phyloP scores from a whole-genome alignment of 768 basidiomycete species.

The Rhizopogon sp. region DNA sequence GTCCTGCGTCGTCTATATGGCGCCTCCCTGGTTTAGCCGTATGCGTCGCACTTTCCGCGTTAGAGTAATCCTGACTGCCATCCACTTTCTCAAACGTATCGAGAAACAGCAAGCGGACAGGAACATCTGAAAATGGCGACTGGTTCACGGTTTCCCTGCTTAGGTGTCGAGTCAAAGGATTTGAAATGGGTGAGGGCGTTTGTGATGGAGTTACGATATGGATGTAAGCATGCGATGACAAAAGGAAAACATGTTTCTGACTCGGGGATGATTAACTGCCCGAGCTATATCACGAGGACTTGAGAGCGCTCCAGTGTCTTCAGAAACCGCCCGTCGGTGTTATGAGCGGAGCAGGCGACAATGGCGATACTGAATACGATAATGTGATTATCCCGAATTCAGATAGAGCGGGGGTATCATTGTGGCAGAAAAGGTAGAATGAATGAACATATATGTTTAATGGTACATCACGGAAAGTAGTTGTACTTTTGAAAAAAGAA shows the following conservation, averaged over 20 bases:
- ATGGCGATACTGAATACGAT: slow-evolving; percentile 24
- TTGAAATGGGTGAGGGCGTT: slow-evolving; percentile 56
- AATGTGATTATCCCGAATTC: slow-evolving; percentile 24
- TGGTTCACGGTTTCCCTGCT: slow-evolving; percentile 51
- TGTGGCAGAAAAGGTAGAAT: slow-evolving; percentile 12
- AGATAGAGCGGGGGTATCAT: slow-evolving; percentile 29
- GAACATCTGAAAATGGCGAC: slow-evolving; percentile 15
- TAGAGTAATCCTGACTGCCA: slow-evolving; percentile 15
- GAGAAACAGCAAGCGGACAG: slow-evolving; percentile 48
- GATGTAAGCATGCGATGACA: slow-evolving; percentile 17
- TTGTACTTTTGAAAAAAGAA: no score
- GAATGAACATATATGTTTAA: background rate
- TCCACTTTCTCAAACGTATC: slow-evolving; percentile 32
- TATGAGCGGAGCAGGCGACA: slow-evolving; percentile 6
- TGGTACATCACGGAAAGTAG: background rate
- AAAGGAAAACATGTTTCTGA: slow-evolving; percentile 14
- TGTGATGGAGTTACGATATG: slow-evolving; percentile 27
- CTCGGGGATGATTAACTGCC: background rate
- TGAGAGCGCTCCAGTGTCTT: slow-evolving; percentile 6
- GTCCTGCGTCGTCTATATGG: slow-evolving; percentile 11
- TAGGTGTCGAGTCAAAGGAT: slow-evolving; percentile 89
- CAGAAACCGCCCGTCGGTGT: slow-evolving; percentile 11
- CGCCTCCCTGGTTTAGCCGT: slow-evolving; percentile 10
- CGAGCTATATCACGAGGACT: slow-evolving; percentile 14
- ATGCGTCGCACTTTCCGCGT: slow-evolving; percentile 25